phyloP scores from a whole-genome alignment of 768 basidiomycete genomes.

The Tremella mesenterica region DNA sequence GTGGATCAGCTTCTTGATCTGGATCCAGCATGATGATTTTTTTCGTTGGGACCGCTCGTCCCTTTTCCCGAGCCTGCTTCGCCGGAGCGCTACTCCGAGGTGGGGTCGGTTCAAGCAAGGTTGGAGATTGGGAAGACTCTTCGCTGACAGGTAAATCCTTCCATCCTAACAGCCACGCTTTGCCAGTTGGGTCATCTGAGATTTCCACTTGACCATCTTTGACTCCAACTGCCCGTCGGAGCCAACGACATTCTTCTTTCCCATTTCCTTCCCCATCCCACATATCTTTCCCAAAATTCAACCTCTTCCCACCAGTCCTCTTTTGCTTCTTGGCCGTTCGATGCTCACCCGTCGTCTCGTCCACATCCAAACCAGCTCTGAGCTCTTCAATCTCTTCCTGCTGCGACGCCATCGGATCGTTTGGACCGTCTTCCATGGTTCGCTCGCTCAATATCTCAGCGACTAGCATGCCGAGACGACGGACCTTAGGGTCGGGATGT shows the following conservation, averaged over 20 bases:
- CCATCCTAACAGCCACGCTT: constrained; percentile 38
- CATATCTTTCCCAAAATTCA: constrained; percentile 60
- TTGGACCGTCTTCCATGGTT: constrained; percentile 28
- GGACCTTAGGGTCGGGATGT: constrained; percentile 65
- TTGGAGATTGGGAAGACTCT: background rate
- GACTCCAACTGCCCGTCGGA: constrained; percentile 48
- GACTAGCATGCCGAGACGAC: constrained; percentile 83
- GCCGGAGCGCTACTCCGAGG: constrained; percentile 1
- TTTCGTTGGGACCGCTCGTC: constrained; percentile 6
- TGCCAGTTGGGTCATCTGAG: constrained; percentile 10
- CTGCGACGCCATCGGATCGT: background rate
- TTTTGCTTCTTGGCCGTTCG: constrained; percentile 1
- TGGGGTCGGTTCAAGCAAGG: background rate
- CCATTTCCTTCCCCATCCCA: constrained; percentile 73
- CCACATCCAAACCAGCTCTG: constrained; percentile 27
- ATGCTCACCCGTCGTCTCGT: constrained; percentile 12
- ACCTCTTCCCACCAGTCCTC: constrained; percentile 47
- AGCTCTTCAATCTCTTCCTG: constrained; percentile 30
- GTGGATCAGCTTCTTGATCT: constrained; percentile 77
- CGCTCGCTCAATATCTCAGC: constrained; percentile 57
- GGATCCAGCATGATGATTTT: constrained; percentile 42
- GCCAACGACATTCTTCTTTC: constrained; percentile 55
- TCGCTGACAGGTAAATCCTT: background rate
- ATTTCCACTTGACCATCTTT: constrained; percentile 15
- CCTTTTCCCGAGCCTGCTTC: constrained; percentile 1